These are phyloP conservation scores for Ligustrum vulgare DNA, from an alignment of 257 asterid genomes.

Conservation along the genomic window DNA sequence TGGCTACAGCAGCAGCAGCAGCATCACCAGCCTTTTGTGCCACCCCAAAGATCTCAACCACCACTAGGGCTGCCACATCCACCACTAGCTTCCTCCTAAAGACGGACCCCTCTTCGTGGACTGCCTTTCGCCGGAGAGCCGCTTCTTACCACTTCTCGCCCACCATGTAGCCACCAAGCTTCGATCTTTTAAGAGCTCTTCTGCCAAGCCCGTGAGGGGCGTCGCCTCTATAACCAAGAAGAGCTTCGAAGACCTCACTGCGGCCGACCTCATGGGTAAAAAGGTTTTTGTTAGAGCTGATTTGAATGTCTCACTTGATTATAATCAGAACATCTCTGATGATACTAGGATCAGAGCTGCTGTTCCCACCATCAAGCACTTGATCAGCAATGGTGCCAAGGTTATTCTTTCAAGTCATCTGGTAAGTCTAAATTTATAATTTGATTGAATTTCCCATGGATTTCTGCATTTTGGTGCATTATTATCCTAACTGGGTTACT, in stretches of 20 bases:
- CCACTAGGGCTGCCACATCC: conserved; percentile 26
- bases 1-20: conserved; percentile 48
- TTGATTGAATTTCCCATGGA: background rate
- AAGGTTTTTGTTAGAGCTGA: conserved; percentile 72
- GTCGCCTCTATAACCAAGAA: conserved; percentile 53
- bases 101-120: conserved; percentile 39
- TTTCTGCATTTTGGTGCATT: background rate
- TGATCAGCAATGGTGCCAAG: conserved; percentile 62
- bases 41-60: conserved; percentile 33
- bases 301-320: conserved; percentile 77
- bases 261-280: conserved; percentile 65
- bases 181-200: conserved; percentile 29
- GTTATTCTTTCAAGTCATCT: conserved; percentile 62
- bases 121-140: conserved; percentile 31
- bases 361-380: conserved; percentile 65
- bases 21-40: conserved; percentile 36
- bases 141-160: conserved; percentile 33
- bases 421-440: conserved; percentile 31
- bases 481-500: background rate
- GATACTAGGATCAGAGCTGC: conserved; percentile 87
- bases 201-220: conserved; percentile 29
- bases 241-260: conserved; percentile 64
- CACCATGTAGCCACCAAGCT: conserved; percentile 40
- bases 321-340: conserved; percentile 59
- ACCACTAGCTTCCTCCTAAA: conserved; percentile 35